A percentile compares a stretch with the other conserved stretches of the same genome.
These are phyloP conservation scores for Plasmodium gonderi DNA, from an alignment of 169 alveolate species.

Conservation along the genomic window DNA sequence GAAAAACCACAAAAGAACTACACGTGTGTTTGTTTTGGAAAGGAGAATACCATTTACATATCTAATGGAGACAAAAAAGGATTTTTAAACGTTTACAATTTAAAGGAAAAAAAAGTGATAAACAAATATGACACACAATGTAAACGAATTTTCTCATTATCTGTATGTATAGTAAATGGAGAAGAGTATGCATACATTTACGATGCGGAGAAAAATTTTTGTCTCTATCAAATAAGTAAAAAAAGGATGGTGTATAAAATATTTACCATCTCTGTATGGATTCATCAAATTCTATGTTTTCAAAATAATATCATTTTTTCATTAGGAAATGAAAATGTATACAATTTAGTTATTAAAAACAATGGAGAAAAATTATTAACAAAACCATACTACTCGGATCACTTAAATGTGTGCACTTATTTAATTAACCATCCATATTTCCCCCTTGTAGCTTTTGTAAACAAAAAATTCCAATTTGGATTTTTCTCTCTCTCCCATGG, in stretches of 20 bases:
- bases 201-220: slow-evolving; percentile 56
- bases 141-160: slow-evolving; percentile 39
- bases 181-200: slow-evolving; percentile 41
- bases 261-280: slow-evolving; percentile 58
- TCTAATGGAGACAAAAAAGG: slow-evolving; percentile 31
- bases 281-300: slow-evolving; percentile 30
- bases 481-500: slow-evolving; percentile 7
- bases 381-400: slow-evolving; percentile 23
- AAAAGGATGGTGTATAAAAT: slow-evolving; percentile 28
- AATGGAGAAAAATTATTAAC: not conserved
- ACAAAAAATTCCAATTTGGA: slow-evolving; percentile 40
- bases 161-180: not conserved
- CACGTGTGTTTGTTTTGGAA: slow-evolving; percentile 28
- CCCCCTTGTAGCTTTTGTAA: slow-evolving; percentile 49
- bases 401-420: slow-evolving; percentile 37
- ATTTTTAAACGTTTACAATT: slow-evolving; percentile 7
- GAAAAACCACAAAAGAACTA: slow-evolving; percentile 10
- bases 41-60: slow-evolving; percentile 19
- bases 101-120: slow-evolving; percentile 9
- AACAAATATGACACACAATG: slow-evolving; percentile 10
- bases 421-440: slow-evolving; percentile 36
- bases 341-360: not conserved
- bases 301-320: slow-evolving; percentile 22
- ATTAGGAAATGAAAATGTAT: slow-evolving; percentile 59
- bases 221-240: not conserved